phyloP scores from a whole-genome alignment of 1,139 yeast genomes.

The Candida sp. region DNA sequence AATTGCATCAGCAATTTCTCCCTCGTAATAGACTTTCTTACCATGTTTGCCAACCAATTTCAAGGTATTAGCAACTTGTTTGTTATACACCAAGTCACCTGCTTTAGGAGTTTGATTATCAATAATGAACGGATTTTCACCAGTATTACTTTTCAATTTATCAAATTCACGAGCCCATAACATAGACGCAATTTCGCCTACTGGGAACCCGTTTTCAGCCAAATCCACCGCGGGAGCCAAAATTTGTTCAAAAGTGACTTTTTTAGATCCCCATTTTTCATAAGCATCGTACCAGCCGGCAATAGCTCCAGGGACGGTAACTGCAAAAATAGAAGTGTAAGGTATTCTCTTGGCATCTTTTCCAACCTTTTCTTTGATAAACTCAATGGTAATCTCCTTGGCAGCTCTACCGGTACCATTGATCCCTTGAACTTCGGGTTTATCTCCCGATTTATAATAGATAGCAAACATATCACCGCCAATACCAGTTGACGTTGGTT shows the following conservation, averaged over 20 bases:
- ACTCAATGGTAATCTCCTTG: conserved; percentile 44
- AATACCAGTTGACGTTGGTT: conserved; percentile 76
- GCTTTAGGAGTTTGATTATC: conserved; percentile 42
- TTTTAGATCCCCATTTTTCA: conserved; percentile 72
- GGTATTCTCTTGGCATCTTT: conserved; percentile 41
- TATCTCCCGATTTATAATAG: conserved; percentile 48
- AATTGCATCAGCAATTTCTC: conserved; percentile 64
- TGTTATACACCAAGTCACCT: conserved; percentile 60
- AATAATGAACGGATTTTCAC: conserved; percentile 35
- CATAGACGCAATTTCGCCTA: conserved; percentile 54
- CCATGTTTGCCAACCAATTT: conserved; percentile 54
- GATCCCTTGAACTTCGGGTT: conserved; percentile 53
- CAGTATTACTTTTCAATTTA: conserved; percentile 39
- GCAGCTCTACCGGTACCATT: conserved; percentile 82
- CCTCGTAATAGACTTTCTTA: conserved; percentile 64
- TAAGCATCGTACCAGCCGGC: conserved; percentile 76
- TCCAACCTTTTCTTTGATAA: conserved; percentile 33
- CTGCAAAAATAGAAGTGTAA: conserved; percentile 50
- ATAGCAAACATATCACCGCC: conserved; percentile 83
- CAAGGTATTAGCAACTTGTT: conserved; percentile 52
- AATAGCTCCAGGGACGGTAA: conserved; percentile 76
- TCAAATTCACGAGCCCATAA: conserved; percentile 45
- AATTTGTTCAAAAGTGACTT: conserved; percentile 55
- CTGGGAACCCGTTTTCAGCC: conserved; percentile 67
- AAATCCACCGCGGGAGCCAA: conserved; percentile 69